Conservation (phyloP, 2,329 filamentous ascomycete species). For the Rhynchosporium graminicola region DNA sequence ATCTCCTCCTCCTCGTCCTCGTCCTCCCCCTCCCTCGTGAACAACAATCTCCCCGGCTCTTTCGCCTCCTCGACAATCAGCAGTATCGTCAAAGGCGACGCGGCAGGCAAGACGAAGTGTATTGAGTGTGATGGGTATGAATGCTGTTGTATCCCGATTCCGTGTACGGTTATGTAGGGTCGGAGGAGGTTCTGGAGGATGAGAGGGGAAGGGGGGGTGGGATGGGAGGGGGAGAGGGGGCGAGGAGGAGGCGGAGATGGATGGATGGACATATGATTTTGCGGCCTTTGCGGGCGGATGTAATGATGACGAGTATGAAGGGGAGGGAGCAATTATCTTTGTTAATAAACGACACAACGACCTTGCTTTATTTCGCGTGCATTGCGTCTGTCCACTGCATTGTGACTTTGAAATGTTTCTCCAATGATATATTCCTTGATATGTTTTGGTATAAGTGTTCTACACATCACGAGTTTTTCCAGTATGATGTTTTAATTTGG, state of each 20-base stretch:
- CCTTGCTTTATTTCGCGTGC: too few relatives aligned
- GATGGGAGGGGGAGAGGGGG: conserved; percentile 3
- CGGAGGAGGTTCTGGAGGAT: background rate
- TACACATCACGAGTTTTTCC: too few relatives aligned
- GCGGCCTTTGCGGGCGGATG: background rate
- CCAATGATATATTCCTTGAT: too few relatives aligned
- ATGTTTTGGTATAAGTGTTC: too few relatives aligned
- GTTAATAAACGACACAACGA: too few relatives aligned
- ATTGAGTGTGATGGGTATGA: conserved; percentile 53
- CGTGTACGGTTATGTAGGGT: conserved; percentile 51
- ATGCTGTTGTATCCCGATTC: conserved; percentile 57
- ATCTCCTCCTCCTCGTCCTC: conserved; percentile 41
- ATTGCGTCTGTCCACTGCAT: too few relatives aligned
- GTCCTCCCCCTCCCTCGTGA: conserved; percentile 42
- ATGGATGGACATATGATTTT: background rate
- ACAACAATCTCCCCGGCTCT: conserved; percentile 51
- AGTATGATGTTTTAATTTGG: too few relatives aligned
- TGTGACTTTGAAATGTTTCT: too few relatives aligned
- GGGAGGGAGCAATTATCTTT: too few relatives aligned
- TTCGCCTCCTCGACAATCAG: conserved; percentile 51
- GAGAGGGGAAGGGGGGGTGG: background rate
- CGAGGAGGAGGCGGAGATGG: background rate
- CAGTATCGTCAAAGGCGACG: conserved; percentile 52
- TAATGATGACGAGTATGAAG: background rate
- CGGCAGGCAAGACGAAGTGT: conserved; percentile 49